Conservation (phyloP, 768 basidiomycete species). For the Imleria badia region DNA sequence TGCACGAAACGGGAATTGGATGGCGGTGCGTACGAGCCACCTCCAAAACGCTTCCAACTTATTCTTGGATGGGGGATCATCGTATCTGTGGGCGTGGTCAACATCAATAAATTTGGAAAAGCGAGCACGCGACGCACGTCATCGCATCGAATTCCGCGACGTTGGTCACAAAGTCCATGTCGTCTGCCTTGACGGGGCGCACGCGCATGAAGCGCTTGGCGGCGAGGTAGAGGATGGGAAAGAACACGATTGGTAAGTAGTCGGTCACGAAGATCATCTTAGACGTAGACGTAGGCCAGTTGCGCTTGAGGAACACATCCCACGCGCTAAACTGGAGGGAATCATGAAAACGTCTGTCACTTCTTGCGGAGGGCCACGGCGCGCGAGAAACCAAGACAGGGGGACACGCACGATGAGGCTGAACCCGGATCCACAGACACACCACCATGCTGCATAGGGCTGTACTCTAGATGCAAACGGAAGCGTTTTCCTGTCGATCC, state of each 20-base stretch:
- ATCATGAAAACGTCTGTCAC: neutral
- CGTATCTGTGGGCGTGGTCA: conserved; percentile 7
- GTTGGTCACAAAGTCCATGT: conserved; percentile 27
- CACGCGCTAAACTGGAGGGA: conserved; percentile 36
- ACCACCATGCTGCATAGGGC: no score
- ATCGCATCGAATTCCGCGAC: conserved; percentile 29
- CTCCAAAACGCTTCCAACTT: conserved; percentile 23
- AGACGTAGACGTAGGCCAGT: conserved; percentile 30
- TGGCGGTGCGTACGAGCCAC: conserved; percentile 24
- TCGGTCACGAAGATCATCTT: conserved; percentile 40
- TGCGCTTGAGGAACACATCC: conserved; percentile 37
- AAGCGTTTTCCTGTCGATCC: no score
- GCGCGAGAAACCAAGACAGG: no score
- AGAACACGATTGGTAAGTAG: conserved; percentile 41
- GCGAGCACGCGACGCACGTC: conserved; percentile 12
- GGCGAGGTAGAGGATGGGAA: conserved; percentile 45
- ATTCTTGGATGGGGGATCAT: conserved; percentile 28
- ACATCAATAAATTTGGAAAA: no score
- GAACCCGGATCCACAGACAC: conserved; percentile 20
- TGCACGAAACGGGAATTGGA: neutral
- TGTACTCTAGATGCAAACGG: no score
- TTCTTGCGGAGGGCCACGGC: no score
- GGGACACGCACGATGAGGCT: conserved; percentile 35
- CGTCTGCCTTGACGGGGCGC: neutral
- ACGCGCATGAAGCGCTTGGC: conserved; percentile 20